Evolutionary conservation across 495 filamentous ascomycete genomes (phyloP).

Genomic region (Penicillium roqueforti): DNA sequence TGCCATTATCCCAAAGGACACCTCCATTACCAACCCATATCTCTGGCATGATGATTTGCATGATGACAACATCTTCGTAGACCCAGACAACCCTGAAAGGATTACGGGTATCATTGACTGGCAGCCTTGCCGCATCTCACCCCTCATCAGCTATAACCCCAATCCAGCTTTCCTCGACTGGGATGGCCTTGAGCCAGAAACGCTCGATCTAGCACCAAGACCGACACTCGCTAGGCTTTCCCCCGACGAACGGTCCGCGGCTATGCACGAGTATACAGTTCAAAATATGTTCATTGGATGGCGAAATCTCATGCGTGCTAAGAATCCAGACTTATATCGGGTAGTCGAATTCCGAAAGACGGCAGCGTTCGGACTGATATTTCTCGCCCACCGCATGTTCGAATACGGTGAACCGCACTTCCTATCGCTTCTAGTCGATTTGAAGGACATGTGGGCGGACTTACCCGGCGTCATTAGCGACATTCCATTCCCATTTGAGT

Average conservation of each 20-base stretch:
- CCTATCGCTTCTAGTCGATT: slow-evolving; percentile 29
- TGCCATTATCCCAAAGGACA: background rate
- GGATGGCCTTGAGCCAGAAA: slow-evolving; percentile 31
- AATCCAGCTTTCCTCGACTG: slow-evolving; percentile 31
- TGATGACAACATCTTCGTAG: slow-evolving; percentile 39
- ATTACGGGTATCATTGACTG: slow-evolving; percentile 40
- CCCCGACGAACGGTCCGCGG: slow-evolving; percentile 19
- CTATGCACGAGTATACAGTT: slow-evolving; percentile 21
- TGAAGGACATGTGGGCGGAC: slow-evolving; percentile 29
- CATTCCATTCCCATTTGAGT: slow-evolving; percentile 28
- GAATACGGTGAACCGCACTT: slow-evolving; percentile 37
- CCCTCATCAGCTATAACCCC: slow-evolving; percentile 34
- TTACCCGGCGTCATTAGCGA: slow-evolving; percentile 24
- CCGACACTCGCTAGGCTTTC: slow-evolving; percentile 25
- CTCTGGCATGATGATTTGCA: slow-evolving; percentile 43
- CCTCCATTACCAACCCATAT: slow-evolving; percentile 21
- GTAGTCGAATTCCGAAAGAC: slow-evolving; percentile 29
- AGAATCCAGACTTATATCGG: slow-evolving; percentile 29
- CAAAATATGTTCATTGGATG: slow-evolving; percentile 32
- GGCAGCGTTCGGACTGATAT: slow-evolving; percentile 29
- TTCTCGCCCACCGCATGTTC: slow-evolving; percentile 34
- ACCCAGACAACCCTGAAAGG: slow-evolving; percentile 28
- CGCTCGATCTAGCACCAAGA: slow-evolving; percentile 22
- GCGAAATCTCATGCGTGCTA: slow-evolving; percentile 32
- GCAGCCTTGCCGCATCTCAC: slow-evolving; percentile 34